phyloP scores from a whole-genome alignment of 805 yeast species.

The Candida xyloterini region DNA sequence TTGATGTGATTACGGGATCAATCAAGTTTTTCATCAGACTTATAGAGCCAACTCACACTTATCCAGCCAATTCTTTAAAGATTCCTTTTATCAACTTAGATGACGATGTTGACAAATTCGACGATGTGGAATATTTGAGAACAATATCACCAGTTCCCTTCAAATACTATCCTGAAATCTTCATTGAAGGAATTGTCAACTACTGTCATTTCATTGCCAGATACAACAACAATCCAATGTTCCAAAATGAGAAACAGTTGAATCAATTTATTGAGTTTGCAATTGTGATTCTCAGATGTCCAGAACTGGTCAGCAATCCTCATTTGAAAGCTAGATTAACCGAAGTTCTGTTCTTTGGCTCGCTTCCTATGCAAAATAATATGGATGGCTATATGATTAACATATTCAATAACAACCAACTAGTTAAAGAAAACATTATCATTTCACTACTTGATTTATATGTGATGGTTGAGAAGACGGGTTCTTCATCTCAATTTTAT shows the following conservation, averaged over 20 bases:
- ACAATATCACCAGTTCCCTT: slow-evolving; percentile 70
- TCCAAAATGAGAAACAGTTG: slow-evolving; percentile 49
- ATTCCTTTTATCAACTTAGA: slow-evolving; percentile 61
- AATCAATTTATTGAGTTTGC: slow-evolving; percentile 64
- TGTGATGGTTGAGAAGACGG: slow-evolving; percentile 94
- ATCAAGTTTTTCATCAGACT: slow-evolving; percentile 67
- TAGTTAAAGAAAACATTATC: slow-evolving; percentile 63
- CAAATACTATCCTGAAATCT: slow-evolving; percentile 80
- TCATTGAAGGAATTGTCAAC: slow-evolving; percentile 76
- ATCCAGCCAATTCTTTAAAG: slow-evolving; percentile 49
- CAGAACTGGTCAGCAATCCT: slow-evolving; percentile 85
- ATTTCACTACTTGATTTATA: slow-evolving; percentile 86
- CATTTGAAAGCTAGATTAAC: slow-evolving; percentile 84
- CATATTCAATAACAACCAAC: slow-evolving; percentile 58
- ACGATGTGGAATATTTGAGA: slow-evolving; percentile 70
- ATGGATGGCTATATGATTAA: slow-evolving; percentile 72
- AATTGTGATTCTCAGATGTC: slow-evolving; percentile 75
- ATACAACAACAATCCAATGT: slow-evolving; percentile 55
- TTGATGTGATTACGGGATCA: slow-evolving; percentile 76
- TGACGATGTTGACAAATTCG: slow-evolving; percentile 64
- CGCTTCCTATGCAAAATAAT: slow-evolving; percentile 52
- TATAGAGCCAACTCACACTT: slow-evolving; percentile 67
- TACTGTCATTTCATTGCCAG: slow-evolving; percentile 62
- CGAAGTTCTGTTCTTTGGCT: slow-evolving; percentile 76
- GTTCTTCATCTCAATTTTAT: slow-evolving; percentile 90